Conservation (phyloP, 495 filamentous ascomycete species). For the Trichocladium antarcticum region DNA sequence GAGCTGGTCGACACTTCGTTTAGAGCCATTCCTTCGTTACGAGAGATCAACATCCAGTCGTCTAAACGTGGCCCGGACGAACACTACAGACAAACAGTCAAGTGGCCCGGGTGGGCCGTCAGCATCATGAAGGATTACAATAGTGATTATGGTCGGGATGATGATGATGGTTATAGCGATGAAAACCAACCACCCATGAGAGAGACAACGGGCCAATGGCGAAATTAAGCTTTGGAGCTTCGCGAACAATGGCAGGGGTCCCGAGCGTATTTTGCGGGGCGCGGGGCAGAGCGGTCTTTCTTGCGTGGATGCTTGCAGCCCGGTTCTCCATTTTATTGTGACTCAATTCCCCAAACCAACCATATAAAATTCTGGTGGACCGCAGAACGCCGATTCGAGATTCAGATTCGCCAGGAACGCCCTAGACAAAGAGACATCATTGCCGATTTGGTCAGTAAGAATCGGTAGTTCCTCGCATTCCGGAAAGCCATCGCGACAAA, state of each 20-base stretch:
- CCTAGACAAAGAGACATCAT: no score
- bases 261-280: conserved; percentile 4
- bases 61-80: no score
- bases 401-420: neutral
- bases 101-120: no score
- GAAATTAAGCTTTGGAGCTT: conserved; percentile 2
- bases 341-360: conserved; percentile 8
- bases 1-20: no score
- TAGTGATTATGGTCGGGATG: no score
- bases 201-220: neutral
- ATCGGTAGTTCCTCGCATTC: neutral
- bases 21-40: no score
- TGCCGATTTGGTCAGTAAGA: neutral
- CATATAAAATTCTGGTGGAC: neutral
- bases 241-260: conserved; percentile 5
- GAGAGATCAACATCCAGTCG: no score
- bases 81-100: no score
- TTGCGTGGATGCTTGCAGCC: neutral
- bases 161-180: no score
- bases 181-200: no score
- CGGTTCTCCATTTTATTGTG: neutral
- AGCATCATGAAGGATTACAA: no score
- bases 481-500: neutral
- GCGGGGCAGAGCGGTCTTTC: neutral
- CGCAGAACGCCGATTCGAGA: neutral